A percentile compares a stretch with the other conserved stretches of the same genome.
phyloP scores from a whole-genome alignment of 768 basidiomycete genomes.

The Inosperma sp. region DNA sequence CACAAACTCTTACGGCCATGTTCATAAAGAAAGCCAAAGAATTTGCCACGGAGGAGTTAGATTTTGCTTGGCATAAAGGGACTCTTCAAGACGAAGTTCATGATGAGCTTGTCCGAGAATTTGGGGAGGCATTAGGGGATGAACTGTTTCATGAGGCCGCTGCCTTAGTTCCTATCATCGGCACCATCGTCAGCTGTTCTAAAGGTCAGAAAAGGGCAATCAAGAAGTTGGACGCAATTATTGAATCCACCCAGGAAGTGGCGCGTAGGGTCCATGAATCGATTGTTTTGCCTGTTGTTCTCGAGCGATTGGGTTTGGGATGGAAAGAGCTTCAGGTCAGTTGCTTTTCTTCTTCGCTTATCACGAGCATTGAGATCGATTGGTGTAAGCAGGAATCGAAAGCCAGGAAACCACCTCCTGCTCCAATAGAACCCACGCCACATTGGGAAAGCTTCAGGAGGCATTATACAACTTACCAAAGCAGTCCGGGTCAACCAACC shows the following conservation, averaged over 20 bases:
- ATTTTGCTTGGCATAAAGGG: too few relatives aligned
- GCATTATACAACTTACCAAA: too few relatives aligned
- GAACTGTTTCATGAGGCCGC: not conserved
- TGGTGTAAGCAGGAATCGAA: not conserved
- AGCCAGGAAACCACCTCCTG: not conserved
- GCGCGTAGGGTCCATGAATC: constrained; percentile 1
- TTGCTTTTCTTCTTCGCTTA: not conserved
- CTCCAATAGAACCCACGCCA: not conserved
- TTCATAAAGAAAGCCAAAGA: too few relatives aligned
- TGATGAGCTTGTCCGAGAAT: not conserved
- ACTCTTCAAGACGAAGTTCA: too few relatives aligned
- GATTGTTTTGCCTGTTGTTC: not conserved
- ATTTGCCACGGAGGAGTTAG: too few relatives aligned
- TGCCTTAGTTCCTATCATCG: not conserved
- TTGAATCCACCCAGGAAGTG: not conserved
- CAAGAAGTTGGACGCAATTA: not conserved
- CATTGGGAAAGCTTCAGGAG: too few relatives aligned
- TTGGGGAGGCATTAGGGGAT: not conserved
- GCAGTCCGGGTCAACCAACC: too few relatives aligned
- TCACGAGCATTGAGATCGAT: not conserved
- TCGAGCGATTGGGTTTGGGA: not conserved
- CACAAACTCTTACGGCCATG: too few relatives aligned
- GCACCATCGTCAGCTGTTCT: not conserved
- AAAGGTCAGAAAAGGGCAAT: not conserved
- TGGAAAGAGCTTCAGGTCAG: not conserved